These are phyloP conservation scores for Aspergillus kassunensis DNA, from an alignment of 495 filamentous ascomycete genomes.

Conservation along the genomic window DNA sequence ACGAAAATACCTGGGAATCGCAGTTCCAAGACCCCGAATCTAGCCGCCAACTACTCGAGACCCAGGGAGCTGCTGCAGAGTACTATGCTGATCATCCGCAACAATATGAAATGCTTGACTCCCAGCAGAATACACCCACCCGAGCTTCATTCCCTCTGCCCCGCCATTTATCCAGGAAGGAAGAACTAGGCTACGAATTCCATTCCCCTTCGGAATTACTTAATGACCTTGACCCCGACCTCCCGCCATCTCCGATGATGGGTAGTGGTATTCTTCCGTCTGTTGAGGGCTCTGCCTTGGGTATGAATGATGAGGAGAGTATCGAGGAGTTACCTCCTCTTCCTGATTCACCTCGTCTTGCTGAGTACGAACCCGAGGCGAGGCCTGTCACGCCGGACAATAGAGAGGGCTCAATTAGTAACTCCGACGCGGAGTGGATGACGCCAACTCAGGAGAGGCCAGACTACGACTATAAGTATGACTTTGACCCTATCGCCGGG, in stretches of 20 bases:
- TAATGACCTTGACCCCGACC: constrained; percentile 30
- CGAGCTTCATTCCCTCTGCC: constrained; percentile 20
- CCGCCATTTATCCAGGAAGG: constrained; percentile 15
- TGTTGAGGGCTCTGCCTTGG: constrained; percentile 33
- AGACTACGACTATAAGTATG: no score
- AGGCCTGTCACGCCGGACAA: constrained; percentile 17
- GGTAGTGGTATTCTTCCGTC: constrained; percentile 32
- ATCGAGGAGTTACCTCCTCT: constrained; percentile 10
- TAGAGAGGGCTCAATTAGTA: background rate
- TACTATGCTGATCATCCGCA: no score
- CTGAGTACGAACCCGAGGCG: no score
- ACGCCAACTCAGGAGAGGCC: constrained; percentile 25
- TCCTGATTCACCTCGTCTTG: no score
- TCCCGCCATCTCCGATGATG: constrained; percentile 28
- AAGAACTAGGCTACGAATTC: constrained; percentile 43
- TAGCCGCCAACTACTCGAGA: constrained; percentile 19
- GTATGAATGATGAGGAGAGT: constrained; percentile 17
- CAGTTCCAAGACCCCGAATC: no score
- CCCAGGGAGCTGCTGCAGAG: constrained; percentile 19
- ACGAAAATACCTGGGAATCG: constrained; percentile 36
- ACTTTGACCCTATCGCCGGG: no score
- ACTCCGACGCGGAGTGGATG: constrained; percentile 8
- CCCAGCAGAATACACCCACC: constrained; percentile 38
- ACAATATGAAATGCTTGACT: constrained; percentile 28
- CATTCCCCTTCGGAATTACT: constrained; percentile 45